Conservation (phyloP, 305 asterid genomes). For the Fraxinus angustifolia region DNA sequence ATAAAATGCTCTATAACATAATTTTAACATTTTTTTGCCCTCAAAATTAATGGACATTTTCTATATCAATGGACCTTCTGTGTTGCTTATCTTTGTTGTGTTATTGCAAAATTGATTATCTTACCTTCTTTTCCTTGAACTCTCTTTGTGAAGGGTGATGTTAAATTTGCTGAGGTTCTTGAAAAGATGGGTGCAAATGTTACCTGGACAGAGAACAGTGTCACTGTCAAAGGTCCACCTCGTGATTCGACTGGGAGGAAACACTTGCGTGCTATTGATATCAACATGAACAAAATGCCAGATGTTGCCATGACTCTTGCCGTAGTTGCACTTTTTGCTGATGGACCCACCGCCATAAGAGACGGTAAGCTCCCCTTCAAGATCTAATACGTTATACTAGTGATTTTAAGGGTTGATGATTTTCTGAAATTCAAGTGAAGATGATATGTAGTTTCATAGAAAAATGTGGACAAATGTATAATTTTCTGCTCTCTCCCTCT, state of each 20-base stretch:
- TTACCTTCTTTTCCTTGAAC: neutral
- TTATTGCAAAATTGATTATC: neutral
- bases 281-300: constrained; percentile 99
- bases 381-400: neutral
- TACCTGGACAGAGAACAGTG: constrained; percentile 92
- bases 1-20: neutral
- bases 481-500: neutral
- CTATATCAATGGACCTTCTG: neutral
- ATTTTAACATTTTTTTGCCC: neutral
- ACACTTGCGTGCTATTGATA: constrained; percentile 72
- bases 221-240: constrained; percentile 84
- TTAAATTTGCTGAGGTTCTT: constrained; percentile 95
- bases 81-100: neutral
- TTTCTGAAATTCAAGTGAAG: neutral
- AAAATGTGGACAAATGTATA: neutral
- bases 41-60: neutral
- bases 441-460: neutral
- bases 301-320: constrained; percentile 99
- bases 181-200: constrained; percentile 95
- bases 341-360: constrained; percentile 91
- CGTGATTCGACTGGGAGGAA: constrained; percentile 58
- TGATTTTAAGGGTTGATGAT: neutral
- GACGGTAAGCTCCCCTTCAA: constrained; percentile 56
- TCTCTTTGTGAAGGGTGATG: constrained; percentile 69
- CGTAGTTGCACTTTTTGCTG: constrained; percentile 93